phyloP scores from a whole-genome alignment of 148 eudicot species.

The Pharnaceum exiguum region DNA sequence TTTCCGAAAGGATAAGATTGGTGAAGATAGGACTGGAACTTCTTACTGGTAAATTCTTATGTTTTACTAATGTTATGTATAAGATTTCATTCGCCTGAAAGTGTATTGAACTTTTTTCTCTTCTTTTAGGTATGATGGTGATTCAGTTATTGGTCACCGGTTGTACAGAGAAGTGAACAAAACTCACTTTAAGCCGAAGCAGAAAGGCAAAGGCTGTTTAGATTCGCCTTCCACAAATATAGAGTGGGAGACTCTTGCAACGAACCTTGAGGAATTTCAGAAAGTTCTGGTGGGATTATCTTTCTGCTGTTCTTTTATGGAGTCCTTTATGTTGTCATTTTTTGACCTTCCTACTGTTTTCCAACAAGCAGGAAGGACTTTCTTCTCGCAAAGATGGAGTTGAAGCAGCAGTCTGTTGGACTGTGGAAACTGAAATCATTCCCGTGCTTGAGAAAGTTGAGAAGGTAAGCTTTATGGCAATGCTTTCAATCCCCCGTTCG shows the following conservation, averaged over 20 bases:
- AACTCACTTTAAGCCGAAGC: conserved; percentile 29
- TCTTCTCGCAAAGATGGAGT: conserved; percentile 47
- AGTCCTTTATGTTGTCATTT: conserved; percentile 1
- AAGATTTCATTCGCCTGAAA: background rate
- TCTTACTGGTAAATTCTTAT: conserved; percentile 56
- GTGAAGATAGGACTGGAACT: conserved; percentile 41
- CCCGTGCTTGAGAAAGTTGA: conserved; percentile 65
- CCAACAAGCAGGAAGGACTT: conserved; percentile 45
- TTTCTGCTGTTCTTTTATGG: conserved; percentile 2
- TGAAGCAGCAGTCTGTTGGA: conserved; percentile 54
- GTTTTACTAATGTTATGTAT: background rate
- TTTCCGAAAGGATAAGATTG: conserved; percentile 63
- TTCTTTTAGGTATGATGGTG: conserved; percentile 72
- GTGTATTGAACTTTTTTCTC: background rate
- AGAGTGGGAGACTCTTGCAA: conserved; percentile 87
- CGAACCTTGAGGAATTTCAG: conserved; percentile 81
- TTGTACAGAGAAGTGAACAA: conserved; percentile 65
- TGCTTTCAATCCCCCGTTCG: too few relatives aligned
- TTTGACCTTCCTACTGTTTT: conserved; percentile 9
- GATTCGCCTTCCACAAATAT: conserved; percentile 18
- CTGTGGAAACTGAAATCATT: conserved; percentile 60
- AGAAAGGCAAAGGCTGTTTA: conserved; percentile 26
- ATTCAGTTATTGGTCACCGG: conserved; percentile 63
- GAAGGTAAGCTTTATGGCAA: conserved; percentile 39
- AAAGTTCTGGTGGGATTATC: conserved; percentile 53